Conservation (phyloP, 1,139 yeast genomes). For the Diutina pseudorugosa region DNA sequence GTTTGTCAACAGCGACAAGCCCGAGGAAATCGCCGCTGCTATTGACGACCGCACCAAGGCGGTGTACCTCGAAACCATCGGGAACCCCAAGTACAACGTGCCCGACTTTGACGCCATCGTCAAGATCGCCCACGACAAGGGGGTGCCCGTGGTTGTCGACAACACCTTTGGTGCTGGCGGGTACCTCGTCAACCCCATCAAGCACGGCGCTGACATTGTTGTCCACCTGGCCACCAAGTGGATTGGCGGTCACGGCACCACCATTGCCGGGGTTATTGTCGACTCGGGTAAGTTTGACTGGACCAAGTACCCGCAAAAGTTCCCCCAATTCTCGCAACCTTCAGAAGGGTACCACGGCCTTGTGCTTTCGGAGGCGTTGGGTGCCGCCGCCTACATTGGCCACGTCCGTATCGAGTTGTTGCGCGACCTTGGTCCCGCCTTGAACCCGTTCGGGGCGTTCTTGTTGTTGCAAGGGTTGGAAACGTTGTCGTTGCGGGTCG, state of each 20-base stretch:
- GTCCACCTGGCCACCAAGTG: constrained; percentile 94
- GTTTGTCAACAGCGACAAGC: constrained; percentile 68
- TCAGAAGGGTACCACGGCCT: constrained; percentile 91
- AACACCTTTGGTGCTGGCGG: constrained; percentile 99
- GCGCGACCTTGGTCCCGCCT: constrained; percentile 85
- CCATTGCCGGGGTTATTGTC: constrained; percentile 84
- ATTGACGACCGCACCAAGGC: constrained; percentile 86
- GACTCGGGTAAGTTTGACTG: constrained; percentile 92
- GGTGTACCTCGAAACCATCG: constrained; percentile 79
- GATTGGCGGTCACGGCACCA: constrained; percentile 97
- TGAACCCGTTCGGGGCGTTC: constrained; percentile 85
- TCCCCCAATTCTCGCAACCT: constrained; percentile 84
- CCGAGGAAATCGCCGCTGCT: constrained; percentile 56
- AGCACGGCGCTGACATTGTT: constrained; percentile 78
- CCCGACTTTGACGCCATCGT: constrained; percentile 80
- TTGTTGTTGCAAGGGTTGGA: constrained; percentile 83
- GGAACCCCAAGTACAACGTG: constrained; percentile 87
- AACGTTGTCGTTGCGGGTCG: constrained; percentile 85
- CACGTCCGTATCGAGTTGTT: constrained; percentile 77
- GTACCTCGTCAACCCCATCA: constrained; percentile 70
- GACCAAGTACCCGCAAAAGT: constrained; percentile 73
- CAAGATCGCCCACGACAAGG: constrained; percentile 73
- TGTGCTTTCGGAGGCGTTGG: constrained; percentile 70
- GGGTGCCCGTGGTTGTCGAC: constrained; percentile 88
- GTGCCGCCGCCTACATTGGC: constrained; percentile 65